Percentiles rank a stretch among this genome's conserved stretches.
Conservation (phyloP, 441 rosid genomes). For the Brassica balearica region DNA sequence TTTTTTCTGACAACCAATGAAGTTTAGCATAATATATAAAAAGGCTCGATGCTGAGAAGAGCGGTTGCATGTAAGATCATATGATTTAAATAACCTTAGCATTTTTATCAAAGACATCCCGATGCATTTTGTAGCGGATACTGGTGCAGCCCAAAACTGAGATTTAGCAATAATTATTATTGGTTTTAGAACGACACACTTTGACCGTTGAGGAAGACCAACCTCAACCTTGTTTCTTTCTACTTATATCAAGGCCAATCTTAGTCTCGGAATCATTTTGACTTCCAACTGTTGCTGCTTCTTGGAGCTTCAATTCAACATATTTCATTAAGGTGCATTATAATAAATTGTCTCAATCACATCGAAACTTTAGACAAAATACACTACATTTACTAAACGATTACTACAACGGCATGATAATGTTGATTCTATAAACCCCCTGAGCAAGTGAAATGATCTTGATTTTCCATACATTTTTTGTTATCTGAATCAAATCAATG, state of each 20-base stretch:
- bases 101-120: neutral
- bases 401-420: slow-evolving; percentile 52
- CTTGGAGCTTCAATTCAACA: too few relatives aligned
- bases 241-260: too few relatives aligned
- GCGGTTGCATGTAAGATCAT: too few relatives aligned
- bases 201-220: too few relatives aligned
- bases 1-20: too few relatives aligned
- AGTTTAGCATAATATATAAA: too few relatives aligned
- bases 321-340: neutral
- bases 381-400: neutral
- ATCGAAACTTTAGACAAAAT: neutral
- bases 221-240: too few relatives aligned
- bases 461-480: slow-evolving; percentile 10
- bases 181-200: neutral
- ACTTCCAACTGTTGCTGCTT: too few relatives aligned
- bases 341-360: neutral
- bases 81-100: neutral
- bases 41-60: too few relatives aligned
- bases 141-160: neutral
- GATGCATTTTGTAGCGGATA: too few relatives aligned
- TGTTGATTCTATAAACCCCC: slow-evolving; percentile 91
- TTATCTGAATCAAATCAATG: neutral
- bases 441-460: slow-evolving; percentile 32
- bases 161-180: neutral
- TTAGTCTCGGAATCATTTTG: too few relatives aligned